Evolutionary conservation across 2,329 filamentous ascomycete species (phyloP).

Genomic region (Pseudocercospora fuligena): DNA sequence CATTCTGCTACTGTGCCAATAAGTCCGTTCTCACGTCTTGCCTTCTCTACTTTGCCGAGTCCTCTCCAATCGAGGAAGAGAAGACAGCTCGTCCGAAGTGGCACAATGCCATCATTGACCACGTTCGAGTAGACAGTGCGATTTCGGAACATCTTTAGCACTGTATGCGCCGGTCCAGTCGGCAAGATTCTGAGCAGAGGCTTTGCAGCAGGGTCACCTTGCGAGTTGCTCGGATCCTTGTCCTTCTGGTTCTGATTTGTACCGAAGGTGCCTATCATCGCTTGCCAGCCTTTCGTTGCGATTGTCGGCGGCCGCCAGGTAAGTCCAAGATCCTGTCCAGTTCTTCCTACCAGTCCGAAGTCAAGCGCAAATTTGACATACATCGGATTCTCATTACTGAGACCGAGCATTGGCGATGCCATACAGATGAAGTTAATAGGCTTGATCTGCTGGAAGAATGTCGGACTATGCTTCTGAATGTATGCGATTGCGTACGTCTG

Average conservation of each 20-base stretch:
- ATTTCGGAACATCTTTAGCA: constrained; percentile 85
- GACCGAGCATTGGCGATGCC: constrained; percentile 83
- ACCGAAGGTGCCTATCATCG: constrained; percentile 80
- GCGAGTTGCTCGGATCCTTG: constrained; percentile 54
- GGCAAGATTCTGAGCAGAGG: constrained; percentile 86
- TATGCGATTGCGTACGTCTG: constrained; percentile 96
- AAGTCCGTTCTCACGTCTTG: constrained; percentile 85
- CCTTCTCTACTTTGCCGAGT: constrained; percentile 90
- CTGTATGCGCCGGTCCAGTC: constrained; percentile 86
- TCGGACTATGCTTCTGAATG: constrained; percentile 91
- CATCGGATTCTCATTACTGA: constrained; percentile 96
- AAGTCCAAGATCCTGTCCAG: constrained; percentile 90
- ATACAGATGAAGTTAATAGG: constrained; percentile 90
- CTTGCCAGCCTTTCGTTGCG: constrained; percentile 84
- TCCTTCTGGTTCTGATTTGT: constrained; percentile 54
- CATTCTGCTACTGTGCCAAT: constrained; percentile 92
- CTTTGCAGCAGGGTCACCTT: constrained; percentile 78
- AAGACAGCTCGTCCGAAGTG: constrained; percentile 91
- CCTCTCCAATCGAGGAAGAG: constrained; percentile 97
- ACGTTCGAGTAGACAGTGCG: constrained; percentile 95
- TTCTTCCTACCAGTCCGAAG: constrained; percentile 93
- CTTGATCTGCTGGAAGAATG: constrained; percentile 83
- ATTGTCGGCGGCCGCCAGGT: constrained; percentile 92
- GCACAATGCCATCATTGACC: constrained; percentile 96
- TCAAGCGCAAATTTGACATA: constrained; percentile 97